Base-by-base conservation (phyloP, 305 asterid species). In the Fraxinus platypoda region DNA sequence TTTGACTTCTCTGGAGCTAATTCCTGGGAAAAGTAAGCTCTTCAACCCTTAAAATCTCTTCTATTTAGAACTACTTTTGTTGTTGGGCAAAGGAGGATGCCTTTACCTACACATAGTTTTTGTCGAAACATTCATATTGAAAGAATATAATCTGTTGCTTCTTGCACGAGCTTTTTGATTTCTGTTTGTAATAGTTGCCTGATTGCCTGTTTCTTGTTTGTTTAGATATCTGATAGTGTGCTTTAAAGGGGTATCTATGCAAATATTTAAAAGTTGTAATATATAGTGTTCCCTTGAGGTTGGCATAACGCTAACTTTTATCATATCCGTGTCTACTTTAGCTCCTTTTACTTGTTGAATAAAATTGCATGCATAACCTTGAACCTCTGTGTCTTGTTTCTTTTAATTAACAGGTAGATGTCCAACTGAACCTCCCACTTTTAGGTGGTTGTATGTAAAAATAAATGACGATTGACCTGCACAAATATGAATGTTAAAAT, bases 21-120 rank as follows among this genome's bases (percentile, higher is more conserved):
- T 89, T 81, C 88, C 74, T 89, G 94, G 98, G 90, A 91, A 83
- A 92, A 90, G 98, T 96, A 91, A 93, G 98, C 74, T 73, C 68
- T 77, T 33, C 83, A 52, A 76, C 74, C 70, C 79, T 81, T 41
- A 64, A 78, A 30, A 70, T 70, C 34, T 4, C 43, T 37, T 43
- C 19, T 80, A 37, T 75, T 78, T 23, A 21, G 0, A 31, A 72
- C 54, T 75, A 81, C 4, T 72, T 54, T 82, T 71, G 76, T 83
- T 73, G 54, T 38, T 30, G 62, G 34, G 38, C 68, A 37, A 57
- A 30, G 30, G 8, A 11, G 74, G n/a, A 25, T 4, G n/a, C 17
- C 7, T 66, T 26, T 26, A 66, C 34, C 74, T 0, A 28, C 8
- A 3, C 37, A 28, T 19, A 19, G 68, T 3, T 68, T 26, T 68